Percentiles rank a stretch among this genome's conserved stretches.
phyloP scores from a whole-genome alignment of 192 early-diverging fungal species.

The Cladochytrium replicatum region DNA sequence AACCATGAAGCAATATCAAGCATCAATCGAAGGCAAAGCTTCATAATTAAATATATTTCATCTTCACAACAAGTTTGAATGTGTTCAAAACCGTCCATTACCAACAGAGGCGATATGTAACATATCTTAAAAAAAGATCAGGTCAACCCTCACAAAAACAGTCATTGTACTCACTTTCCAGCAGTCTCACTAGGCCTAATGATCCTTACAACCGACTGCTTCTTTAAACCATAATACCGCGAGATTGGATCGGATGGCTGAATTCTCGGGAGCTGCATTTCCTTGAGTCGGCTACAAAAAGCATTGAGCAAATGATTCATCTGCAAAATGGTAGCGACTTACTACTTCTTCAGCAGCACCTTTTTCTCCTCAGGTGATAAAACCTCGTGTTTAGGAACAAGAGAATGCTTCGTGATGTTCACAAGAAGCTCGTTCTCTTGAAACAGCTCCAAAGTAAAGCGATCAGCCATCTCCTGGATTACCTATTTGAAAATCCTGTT shows the following conservation, averaged over 20 bases:
- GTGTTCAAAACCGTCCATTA: too few relatives aligned
- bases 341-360: conserved; percentile 84
- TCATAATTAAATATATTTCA: too few relatives aligned
- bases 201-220: conserved; percentile 87
- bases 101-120: conserved; percentile 92
- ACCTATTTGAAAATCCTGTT: conserved; percentile 25
- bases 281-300: conserved; percentile 67
- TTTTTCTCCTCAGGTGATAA: conserved; percentile 79
- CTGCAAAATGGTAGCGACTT: conserved; percentile 25
- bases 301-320: background rate
- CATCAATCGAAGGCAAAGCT: too few relatives aligned
- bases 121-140: conserved; percentile 55
- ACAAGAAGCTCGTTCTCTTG: conserved; percentile 86
- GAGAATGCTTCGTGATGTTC: conserved; percentile 91
- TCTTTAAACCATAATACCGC: conserved; percentile 87
- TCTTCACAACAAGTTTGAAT: too few relatives aligned
- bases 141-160: background rate
- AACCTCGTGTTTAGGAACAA: conserved; percentile 93
- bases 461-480: conserved; percentile 54
- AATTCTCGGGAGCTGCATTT: conserved; percentile 92
- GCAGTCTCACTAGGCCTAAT: conserved; percentile 91
- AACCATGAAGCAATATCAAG: too few relatives aligned
- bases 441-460: conserved; percentile 76
- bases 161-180: conserved; percentile 40
- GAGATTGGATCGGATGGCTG: conserved; percentile 81